Base-by-base conservation (phyloP, 768 basidiomycete species). In the Tricholoma hemisulphureum region DNA sequence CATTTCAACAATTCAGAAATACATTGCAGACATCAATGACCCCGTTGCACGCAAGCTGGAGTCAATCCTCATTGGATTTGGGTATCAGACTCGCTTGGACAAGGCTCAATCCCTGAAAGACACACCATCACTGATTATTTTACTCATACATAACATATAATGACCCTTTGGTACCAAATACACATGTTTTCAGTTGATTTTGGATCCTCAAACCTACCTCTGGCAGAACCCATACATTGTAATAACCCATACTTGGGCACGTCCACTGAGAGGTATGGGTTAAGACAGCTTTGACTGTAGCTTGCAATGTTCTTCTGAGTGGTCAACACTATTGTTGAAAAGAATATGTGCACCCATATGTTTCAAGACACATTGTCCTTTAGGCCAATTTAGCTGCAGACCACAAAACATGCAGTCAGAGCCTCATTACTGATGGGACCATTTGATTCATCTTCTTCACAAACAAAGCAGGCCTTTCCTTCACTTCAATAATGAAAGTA, bases 401-500 rank as follows among this genome's bases (percentile, higher is more conserved):
- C 29, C 29, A 31, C 29, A 31, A 5, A 31, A 31, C 10, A 10
- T 6, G 10, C 29, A 31, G 10, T 31, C 29, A 31, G 29, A 31
- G 29, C 10, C 10, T 31, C 29, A 31, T 31, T 6, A 31, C 29
- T 31, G 29, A 31, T 31, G 10, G 29, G 29, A 31, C 29, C 5
- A 31, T 10, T 31, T 6, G 29, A 5, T 10, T 31, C 29, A 31
- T 31, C 29, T 10, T 31, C 29, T 10, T 31, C 58, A 45, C 58
- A 59, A n/a, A 56, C 41, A 53, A 62, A 62, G 50, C 61, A 62
- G 20, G 58, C 58, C 29, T 31, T 31, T 31, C 29, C 29, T 10
- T 31, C 29, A 31, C 10, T 31, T 31, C 29, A 10, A 10, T 31
- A 31, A 6, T 5, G 29, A 31, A 31, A 31, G 29, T 31, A 31